phyloP scores from a whole-genome alignment of 306 rosid species.

The Betula pendula region DNA sequence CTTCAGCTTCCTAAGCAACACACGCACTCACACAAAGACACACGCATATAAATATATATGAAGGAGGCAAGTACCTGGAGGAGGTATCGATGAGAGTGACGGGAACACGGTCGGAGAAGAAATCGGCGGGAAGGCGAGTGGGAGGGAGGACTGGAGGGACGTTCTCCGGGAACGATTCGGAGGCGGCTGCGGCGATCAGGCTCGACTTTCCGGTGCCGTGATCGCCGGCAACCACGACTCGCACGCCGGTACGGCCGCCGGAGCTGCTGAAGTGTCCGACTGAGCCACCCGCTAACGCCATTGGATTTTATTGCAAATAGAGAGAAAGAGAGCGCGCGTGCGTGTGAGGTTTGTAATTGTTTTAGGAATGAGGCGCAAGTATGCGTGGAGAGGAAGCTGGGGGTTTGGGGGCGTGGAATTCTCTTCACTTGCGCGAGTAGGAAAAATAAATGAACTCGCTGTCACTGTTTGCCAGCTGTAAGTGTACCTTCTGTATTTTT shows the following conservation, averaged over 20 bases:
- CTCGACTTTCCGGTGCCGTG: slow-evolving; percentile 69
- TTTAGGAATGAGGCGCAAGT: too few relatives aligned
- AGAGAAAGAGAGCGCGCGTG: not conserved
- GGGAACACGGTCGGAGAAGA: slow-evolving; percentile 65
- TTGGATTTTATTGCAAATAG: not conserved
- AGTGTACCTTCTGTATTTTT: too few relatives aligned
- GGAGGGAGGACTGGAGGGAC: slow-evolving; percentile 71
- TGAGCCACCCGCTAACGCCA: slow-evolving; percentile 22
- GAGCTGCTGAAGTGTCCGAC: slow-evolving; percentile 12
- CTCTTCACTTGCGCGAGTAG: too few relatives aligned
- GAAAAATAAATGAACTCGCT: too few relatives aligned
- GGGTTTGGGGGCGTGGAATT: too few relatives aligned
- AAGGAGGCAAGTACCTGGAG: slow-evolving; percentile 49
- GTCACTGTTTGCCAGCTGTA: too few relatives aligned
- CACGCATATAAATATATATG: not conserved
- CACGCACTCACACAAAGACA: not conserved
- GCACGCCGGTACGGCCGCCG: slow-evolving; percentile 47
- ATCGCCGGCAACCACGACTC: slow-evolving; percentile 73
- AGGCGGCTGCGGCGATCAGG: slow-evolving; percentile 61
- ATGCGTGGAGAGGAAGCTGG: not conserved
- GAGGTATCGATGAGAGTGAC: slow-evolving; percentile 76
- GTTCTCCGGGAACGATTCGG: slow-evolving; percentile 61
- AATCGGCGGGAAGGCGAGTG: slow-evolving; percentile 68
- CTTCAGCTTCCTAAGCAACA: not conserved
- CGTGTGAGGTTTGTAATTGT: too few relatives aligned